These are phyloP conservation scores for Lactarius deliciosus DNA, from an alignment of 768 basidiomycete species.

Conservation along the genomic window DNA sequence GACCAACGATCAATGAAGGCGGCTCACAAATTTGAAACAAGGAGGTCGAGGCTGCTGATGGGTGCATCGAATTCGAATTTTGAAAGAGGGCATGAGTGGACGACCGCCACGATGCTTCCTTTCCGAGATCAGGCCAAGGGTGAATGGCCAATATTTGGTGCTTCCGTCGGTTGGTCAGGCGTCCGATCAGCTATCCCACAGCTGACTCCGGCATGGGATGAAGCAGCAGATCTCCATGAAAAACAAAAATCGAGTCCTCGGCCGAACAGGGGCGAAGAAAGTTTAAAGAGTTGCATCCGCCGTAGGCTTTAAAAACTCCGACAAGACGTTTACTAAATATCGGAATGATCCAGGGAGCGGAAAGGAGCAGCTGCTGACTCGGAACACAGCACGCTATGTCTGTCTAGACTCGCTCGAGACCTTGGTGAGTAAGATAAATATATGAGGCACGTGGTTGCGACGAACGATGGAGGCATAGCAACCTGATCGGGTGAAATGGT, in stretches of 20 bases:
- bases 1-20: slow-evolving; percentile 7
- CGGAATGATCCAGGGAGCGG: slow-evolving; percentile 4
- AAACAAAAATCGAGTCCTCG: not conserved
- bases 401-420: slow-evolving; percentile 4
- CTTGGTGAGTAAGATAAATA: not conserved
- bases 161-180: slow-evolving; percentile 10
- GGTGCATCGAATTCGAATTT: slow-evolving; percentile 1
- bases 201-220: slow-evolving; percentile 14
- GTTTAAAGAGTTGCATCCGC: not conserved
- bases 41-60: slow-evolving; percentile 16
- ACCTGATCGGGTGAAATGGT: slow-evolving; percentile 24
- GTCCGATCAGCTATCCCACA: slow-evolving; percentile 18
- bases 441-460: slow-evolving; percentile 13
- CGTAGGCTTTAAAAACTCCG: not conserved
- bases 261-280: slow-evolving; percentile 24
- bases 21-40: slow-evolving; percentile 16
- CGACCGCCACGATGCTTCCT: slow-evolving; percentile 12
- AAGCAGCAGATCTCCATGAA: slow-evolving; percentile 5
- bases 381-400: not conserved
- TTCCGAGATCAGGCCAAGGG: slow-evolving; percentile 4
- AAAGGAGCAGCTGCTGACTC: not conserved
- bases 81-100: not conserved
- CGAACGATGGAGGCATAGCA: slow-evolving; percentile 19
- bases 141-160: not conserved
- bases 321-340: not conserved